Evolutionary conservation across 805 yeast genomes (phyloP).

Genomic region (Sungouiozyma ichnusensis): DNA sequence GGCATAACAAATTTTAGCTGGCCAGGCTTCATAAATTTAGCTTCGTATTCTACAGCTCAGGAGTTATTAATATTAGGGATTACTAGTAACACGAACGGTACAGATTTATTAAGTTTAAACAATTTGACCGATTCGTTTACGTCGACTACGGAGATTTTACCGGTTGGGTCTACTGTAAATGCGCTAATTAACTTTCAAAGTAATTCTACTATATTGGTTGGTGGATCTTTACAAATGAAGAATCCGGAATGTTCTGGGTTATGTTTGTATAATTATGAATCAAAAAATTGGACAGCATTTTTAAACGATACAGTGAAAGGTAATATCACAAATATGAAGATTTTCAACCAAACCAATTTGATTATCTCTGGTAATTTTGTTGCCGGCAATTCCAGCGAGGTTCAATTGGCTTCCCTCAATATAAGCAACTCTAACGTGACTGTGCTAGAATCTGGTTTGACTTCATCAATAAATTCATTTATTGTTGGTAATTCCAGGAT

Average conservation of each 20-base stretch:
- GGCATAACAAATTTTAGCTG: conserved; percentile 9
- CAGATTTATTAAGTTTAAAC: conserved; percentile 11
- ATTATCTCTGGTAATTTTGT: conserved; percentile 47
- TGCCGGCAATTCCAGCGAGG: conserved; percentile 11
- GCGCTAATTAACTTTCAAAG: conserved; percentile 34
- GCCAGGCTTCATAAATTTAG: conserved; percentile 13
- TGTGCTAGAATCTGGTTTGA: conserved; percentile 8
- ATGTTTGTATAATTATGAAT: conserved; percentile 52
- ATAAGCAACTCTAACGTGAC: conserved; percentile 7
- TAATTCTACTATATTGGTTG: conserved; percentile 41
- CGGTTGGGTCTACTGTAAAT: conserved; percentile 31
- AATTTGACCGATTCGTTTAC: conserved; percentile 26
- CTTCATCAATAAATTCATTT: conserved; percentile 11
- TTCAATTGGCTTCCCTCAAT: conserved; percentile 35
- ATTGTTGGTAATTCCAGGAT: conserved; percentile 5
- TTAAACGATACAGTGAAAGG: conserved; percentile 37
- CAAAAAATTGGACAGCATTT: conserved; percentile 42
- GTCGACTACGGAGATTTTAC: conserved; percentile 22
- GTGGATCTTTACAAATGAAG: conserved; percentile 62
- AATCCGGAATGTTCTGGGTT: conserved; percentile 47
- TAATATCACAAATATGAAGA: conserved; percentile 41
- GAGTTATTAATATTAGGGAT: conserved; percentile 17
- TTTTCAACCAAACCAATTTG: conserved; percentile 31
- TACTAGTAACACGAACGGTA: neutral
- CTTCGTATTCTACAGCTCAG: conserved; percentile 20